Conservation (phyloP, 2,329 filamentous ascomycete genomes). For the Zarea fungicola region DNA sequence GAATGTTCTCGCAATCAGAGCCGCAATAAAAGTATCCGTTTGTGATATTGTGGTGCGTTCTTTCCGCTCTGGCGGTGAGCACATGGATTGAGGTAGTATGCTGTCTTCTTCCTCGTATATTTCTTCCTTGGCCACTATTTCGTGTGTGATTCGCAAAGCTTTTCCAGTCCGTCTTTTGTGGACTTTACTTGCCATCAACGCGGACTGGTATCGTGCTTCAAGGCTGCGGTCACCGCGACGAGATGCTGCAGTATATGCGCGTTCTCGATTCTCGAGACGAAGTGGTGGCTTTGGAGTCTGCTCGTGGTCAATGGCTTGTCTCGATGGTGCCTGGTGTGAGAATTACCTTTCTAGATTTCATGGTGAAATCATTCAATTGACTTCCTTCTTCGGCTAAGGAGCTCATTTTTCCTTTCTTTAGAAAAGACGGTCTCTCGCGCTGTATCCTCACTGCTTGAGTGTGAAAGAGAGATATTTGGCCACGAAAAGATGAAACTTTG, state of each 20-base stretch:
- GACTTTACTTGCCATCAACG: constrained; percentile 80
- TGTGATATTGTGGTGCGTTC: neutral
- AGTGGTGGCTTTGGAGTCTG: neutral
- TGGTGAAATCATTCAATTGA: neutral
- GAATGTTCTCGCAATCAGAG: neutral
- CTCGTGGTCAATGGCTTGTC: neutral
- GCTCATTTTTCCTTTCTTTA: neutral
- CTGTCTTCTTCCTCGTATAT: constrained; percentile 97
- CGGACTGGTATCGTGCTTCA: constrained; percentile 83
- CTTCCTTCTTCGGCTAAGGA: neutral
- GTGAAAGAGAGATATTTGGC: too few relatives aligned
- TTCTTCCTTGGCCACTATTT: constrained; percentile 83
- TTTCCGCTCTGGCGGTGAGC: neutral
- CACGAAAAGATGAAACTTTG: too few relatives aligned
- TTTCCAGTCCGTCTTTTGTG: constrained; percentile 85
- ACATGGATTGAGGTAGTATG: constrained; percentile 56
- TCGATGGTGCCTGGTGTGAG: constrained; percentile 9
- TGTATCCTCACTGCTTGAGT: too few relatives aligned
- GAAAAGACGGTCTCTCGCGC: too few relatives aligned
- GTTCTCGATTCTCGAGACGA: constrained; percentile 80
- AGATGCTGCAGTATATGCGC: constrained; percentile 89
- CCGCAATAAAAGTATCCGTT: neutral
- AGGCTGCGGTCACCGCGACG: constrained; percentile 78
- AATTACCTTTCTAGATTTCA: neutral
- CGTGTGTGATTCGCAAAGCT: constrained; percentile 71